phyloP scores from a whole-genome alignment of 768 basidiomycete genomes.

The Termitomyces titanicus region DNA sequence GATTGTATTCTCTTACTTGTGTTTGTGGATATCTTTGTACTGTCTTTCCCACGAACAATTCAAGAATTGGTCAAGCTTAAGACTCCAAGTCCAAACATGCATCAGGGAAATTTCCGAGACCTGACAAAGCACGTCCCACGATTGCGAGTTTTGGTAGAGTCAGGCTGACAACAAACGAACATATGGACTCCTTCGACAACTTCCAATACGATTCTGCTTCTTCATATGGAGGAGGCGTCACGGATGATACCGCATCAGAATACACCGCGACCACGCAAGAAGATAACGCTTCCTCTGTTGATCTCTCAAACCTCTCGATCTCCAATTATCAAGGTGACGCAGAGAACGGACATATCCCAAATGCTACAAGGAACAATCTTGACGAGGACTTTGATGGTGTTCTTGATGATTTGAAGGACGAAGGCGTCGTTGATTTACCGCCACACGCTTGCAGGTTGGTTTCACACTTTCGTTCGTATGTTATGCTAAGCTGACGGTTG shows the following conservation, averaged over 20 bases:
- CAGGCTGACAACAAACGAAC: too few species aligned
- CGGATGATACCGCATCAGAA: slow-evolving; percentile 79
- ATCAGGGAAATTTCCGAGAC: too few species aligned
- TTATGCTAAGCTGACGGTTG: slow-evolving; percentile 9
- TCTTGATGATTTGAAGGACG: slow-evolving; percentile 86
- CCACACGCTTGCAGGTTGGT: slow-evolving; percentile 94
- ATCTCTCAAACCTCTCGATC: slow-evolving; percentile 65
- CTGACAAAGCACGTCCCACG: too few species aligned
- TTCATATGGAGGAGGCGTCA: slow-evolving; percentile 71
- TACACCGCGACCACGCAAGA: slow-evolving; percentile 67
- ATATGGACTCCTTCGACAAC: slow-evolving; percentile 86
- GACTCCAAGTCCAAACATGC: too few species aligned
- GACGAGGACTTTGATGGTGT: slow-evolving; percentile 91
- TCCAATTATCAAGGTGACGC: slow-evolving; percentile 54
- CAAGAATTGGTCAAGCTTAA: too few species aligned
- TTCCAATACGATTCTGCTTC: slow-evolving; percentile 84
- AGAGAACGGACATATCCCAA: slow-evolving; percentile 37
- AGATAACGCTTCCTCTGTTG: slow-evolving; percentile 54
- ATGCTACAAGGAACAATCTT: slow-evolving; percentile 30
- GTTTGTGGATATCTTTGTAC: too few species aligned
- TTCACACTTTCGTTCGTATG: slow-evolving; percentile 3
- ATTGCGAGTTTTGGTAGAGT: too few species aligned
- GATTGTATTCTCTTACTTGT: too few species aligned
- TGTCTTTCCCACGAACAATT: too few species aligned
- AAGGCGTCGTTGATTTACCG: slow-evolving; percentile 72